Base-by-base conservation (phyloP, 192 early-diverging fungal species). In the Pecoramyces ruminantium region DNA sequence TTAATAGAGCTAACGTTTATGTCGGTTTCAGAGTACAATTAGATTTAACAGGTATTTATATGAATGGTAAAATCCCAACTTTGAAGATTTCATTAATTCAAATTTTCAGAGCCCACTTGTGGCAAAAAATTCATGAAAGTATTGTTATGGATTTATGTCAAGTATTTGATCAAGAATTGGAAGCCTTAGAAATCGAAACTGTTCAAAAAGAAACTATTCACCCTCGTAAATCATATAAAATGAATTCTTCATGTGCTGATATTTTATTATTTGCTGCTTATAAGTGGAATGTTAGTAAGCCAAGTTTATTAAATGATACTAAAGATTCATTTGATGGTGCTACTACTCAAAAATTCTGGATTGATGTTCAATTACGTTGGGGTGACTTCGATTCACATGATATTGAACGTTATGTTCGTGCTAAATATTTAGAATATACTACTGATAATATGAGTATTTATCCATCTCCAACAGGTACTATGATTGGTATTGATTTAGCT, bases 1-100 rank as follows among this genome's bases (percentile, higher is more conserved):
- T 99, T 84, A 99, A 99, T 85, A 92, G 96, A 82, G 93, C 95
- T 38, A 97, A 99, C 85, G 97, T 99, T 27, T 99, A 99, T 84
- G 95, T 99, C 79, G 97, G 97, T 87, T 99, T 99, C 96, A 96
- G 98, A 86, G 96, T 98, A 81, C 97, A 99, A 87, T 89, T 99
- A 77, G 97, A 99, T 91, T 89, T 99, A 85, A 99, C 97, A 13
- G 97, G 97, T 86, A 99, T 99, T 78, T 99, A 98, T 84, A 99
- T 99, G 97, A 96, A 99, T 87, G 97, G 97, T 82, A 99, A 99
- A 87, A 96, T 99, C 83, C 97, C 97, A 21, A 99, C 97, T 2
- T 90, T 99, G 13, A 99, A 99, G 91, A 98, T 99, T 84, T 97
- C 96, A 11, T 88, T 98, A 51, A 98, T 99, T 88, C 97, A 98